These are phyloP conservation scores for Wickerhamiella cacticola DNA, from an alignment of 805 yeast species.

Conservation along the genomic window DNA sequence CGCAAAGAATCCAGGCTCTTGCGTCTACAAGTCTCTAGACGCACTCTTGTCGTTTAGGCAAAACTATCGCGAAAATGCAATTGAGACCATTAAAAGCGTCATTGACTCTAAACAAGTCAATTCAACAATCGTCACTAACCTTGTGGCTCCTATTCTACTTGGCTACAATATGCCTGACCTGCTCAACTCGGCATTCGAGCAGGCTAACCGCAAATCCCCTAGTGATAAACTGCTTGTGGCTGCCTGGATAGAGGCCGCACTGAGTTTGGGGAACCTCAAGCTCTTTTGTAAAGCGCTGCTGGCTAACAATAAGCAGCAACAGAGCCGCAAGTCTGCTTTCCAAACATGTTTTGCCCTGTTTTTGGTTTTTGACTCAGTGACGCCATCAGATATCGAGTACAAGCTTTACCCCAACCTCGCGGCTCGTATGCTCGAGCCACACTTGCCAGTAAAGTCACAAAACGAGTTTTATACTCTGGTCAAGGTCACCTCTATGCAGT, in stretches of 20 bases:
- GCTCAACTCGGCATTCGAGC: conserved; percentile 22
- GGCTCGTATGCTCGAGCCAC: conserved; percentile 40
- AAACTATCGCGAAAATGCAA: conserved; percentile 13
- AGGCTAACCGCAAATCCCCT: conserved; percentile 18
- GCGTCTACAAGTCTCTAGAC: conserved; percentile 33
- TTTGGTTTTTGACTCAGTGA: conserved; percentile 28
- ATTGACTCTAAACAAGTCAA: conserved; percentile 13
- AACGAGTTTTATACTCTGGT: conserved; percentile 59
- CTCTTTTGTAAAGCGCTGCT: conserved; percentile 22
- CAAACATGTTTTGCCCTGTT: conserved; percentile 37
- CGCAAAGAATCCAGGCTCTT: conserved; percentile 44
- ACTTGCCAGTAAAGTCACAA: conserved; percentile 41
- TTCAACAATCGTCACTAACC: conserved; percentile 23
- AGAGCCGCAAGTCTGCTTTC: conserved; percentile 19
- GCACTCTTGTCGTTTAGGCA: conserved; percentile 14
- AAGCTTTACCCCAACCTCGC: conserved; percentile 51
- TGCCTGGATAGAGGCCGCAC: conserved; percentile 19
- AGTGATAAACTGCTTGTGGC: conserved; percentile 19
- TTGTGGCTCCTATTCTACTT: conserved; percentile 24
- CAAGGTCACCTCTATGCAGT: conserved; percentile 35
- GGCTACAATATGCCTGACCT: conserved; percentile 25
- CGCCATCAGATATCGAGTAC: conserved; percentile 35
- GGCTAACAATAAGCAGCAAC: conserved; percentile 19
- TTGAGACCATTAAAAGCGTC: conserved; percentile 17
- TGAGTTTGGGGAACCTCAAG: conserved; percentile 17